These are phyloP conservation scores for Suhomyces kilbournensis DNA, from an alignment of 805 yeast genomes.

Conservation along the genomic window DNA sequence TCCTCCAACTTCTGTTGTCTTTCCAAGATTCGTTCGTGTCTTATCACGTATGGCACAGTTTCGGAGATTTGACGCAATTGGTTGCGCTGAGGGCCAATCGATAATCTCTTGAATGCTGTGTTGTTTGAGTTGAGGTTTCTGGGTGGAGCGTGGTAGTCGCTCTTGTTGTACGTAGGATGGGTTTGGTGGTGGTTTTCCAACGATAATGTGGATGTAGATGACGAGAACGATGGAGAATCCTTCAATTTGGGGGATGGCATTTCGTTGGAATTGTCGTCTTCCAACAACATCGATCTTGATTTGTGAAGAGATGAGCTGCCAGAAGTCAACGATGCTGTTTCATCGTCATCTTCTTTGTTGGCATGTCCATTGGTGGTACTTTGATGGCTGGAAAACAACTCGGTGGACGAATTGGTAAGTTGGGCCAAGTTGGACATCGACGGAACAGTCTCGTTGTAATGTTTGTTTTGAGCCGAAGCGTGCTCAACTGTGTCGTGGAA, in stretches of 20 bases:
- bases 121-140: slow-evolving; percentile 21
- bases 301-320: slow-evolving; percentile 18
- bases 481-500: slow-evolving; percentile 26
- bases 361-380: slow-evolving; percentile 1
- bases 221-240: slow-evolving; percentile 27
- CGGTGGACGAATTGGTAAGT: slow-evolving; percentile 23
- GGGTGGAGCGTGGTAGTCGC: slow-evolving; percentile 12
- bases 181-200: slow-evolving; percentile 12
- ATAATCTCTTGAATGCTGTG: slow-evolving; percentile 40
- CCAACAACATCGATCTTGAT: slow-evolving; percentile 37
- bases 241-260: slow-evolving; percentile 24
- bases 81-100: slow-evolving; percentile 50
- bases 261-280: slow-evolving; percentile 17
- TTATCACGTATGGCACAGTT: slow-evolving; percentile 78
- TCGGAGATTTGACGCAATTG: slow-evolving; percentile 76
- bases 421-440: slow-evolving; percentile 65
- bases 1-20: slow-evolving; percentile 79
- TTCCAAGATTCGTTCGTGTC: slow-evolving; percentile 71
- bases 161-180: slow-evolving; percentile 6
- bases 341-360: slow-evolving; percentile 11
- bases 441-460: slow-evolving; percentile 32
- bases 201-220: slow-evolving; percentile 31
- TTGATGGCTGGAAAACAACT: background rate
- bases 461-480: slow-evolving; percentile 4
- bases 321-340: slow-evolving; percentile 20